phyloP scores from a whole-genome alignment of 164 flowering plant species.

The Tetrastigma voinierianum region DNA sequence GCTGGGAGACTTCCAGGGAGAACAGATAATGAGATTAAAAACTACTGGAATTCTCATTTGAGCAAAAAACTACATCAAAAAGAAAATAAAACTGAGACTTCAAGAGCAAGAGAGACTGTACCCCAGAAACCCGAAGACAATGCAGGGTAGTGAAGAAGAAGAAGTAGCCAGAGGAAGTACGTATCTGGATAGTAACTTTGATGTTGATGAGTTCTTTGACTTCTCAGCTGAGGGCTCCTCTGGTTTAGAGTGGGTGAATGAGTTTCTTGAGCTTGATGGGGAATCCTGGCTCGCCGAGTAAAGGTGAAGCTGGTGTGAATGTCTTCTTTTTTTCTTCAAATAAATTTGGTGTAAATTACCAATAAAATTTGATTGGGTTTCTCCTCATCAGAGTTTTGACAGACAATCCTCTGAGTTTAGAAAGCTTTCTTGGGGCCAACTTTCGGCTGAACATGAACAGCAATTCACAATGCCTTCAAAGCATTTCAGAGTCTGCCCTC shows the following conservation, averaged over 20 bases:
- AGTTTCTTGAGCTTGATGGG: constrained; percentile 33
- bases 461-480: no score
- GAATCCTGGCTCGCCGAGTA: constrained; percentile 8
- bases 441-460: no score
- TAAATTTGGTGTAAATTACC: no score
- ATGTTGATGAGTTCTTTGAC: constrained; percentile 31
- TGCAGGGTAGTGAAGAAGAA: not conserved
- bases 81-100: not conserved
- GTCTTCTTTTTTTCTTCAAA: no score
- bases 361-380: no score
- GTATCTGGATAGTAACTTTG: constrained; percentile 12
- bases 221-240: constrained; percentile 27
- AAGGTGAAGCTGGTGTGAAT: not conserved
- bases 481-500: no score
- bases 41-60: constrained; percentile 49
- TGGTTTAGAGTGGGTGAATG: constrained; percentile 34
- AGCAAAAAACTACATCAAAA: constrained; percentile 31
- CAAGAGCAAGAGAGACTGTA: not conserved
- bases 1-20: constrained; percentile 45
- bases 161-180: not conserved
- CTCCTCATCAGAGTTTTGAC: no score
- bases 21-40: constrained; percentile 38
- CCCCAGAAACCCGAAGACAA: not conserved
- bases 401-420: no score
- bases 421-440: no score